Conservation (phyloP, 2,329 filamentous ascomycete genomes). For the Calonectria pseudoturangicola region DNA sequence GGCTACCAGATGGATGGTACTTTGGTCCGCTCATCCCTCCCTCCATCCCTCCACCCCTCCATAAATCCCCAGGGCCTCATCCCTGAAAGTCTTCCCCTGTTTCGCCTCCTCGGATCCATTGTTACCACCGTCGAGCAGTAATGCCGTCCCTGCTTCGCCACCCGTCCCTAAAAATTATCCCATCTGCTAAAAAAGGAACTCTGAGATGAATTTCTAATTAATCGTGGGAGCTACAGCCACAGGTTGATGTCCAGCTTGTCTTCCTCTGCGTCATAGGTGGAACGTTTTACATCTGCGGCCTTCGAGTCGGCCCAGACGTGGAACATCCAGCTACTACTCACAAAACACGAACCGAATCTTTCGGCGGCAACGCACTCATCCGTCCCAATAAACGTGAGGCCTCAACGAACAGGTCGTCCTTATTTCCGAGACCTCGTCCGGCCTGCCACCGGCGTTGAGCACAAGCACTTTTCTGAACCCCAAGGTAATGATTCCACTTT, state of each 20-base stretch:
- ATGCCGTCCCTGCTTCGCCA: constrained; percentile 29
- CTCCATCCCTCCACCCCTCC: too few relatives aligned
- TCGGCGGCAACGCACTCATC: constrained; percentile 21
- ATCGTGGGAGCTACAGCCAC: constrained; percentile 13
- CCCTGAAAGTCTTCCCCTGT: constrained; percentile 27
- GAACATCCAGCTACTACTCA: constrained; percentile 27
- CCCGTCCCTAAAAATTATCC: constrained; percentile 11
- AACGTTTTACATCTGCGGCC: constrained; percentile 28
- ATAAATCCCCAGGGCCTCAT: neutral
- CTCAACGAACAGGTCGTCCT: constrained; percentile 16
- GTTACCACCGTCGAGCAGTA: constrained; percentile 7
- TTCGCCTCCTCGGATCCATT: constrained; percentile 28
- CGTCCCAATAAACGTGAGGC: constrained; percentile 25
- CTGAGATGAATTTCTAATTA: constrained; percentile 21
- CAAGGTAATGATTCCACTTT: constrained; percentile 22
- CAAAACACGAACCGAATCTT: constrained; percentile 3
- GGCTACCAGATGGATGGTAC: neutral
- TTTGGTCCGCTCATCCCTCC: constrained; percentile 2
- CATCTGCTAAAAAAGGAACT: constrained; percentile 18
- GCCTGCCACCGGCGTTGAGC: constrained; percentile 32
- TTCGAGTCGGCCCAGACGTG: constrained; percentile 16
- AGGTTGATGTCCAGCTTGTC: neutral
- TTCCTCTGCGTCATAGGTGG: constrained; percentile 20
- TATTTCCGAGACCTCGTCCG: neutral
- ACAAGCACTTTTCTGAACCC: constrained; percentile 11